These are phyloP conservation scores for Claviceps humidiphila DNA, from an alignment of 2,329 filamentous ascomycete genomes.

Conservation along the genomic window DNA sequence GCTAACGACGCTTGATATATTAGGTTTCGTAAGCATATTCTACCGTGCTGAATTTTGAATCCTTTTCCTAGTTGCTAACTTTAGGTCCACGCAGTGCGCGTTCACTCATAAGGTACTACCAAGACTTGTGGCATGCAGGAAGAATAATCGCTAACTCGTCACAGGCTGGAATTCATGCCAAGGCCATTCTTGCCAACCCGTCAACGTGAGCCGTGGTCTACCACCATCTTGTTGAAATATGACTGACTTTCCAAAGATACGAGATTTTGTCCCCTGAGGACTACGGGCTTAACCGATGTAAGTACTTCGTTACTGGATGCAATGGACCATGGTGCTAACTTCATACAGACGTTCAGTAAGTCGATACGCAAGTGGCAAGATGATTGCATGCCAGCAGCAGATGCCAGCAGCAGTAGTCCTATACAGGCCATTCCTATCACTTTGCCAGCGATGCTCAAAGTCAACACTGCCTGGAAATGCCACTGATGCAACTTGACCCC, in stretches of 20 bases:
- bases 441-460: neutral
- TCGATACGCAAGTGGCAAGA: neutral
- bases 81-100: neutral
- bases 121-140: neutral
- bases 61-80: neutral
- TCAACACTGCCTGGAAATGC: neutral
- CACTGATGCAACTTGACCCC: neutral
- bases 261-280: constrained; percentile 82
- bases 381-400: neutral
- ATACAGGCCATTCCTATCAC: neutral
- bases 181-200: constrained; percentile 10
- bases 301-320: neutral
- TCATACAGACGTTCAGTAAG: constrained; percentile 2
- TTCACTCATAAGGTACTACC: constrained; percentile 2
- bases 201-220: neutral
- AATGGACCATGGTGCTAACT: neutral
- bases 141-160: neutral
- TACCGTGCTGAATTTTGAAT: too few relatives aligned
- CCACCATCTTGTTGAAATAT: neutral
- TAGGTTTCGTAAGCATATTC: constrained; percentile 1
- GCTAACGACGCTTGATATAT: neutral
- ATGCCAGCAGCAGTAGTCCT: neutral
- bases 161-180: constrained; percentile 22
- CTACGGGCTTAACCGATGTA: constrained; percentile 8
- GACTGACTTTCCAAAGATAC: constrained; percentile 41